A percentile compares a stretch with the other conserved stretches of the same genome.
phyloP scores from a whole-genome alignment of 805 yeast genomes.

The Starmerella stellata region DNA sequence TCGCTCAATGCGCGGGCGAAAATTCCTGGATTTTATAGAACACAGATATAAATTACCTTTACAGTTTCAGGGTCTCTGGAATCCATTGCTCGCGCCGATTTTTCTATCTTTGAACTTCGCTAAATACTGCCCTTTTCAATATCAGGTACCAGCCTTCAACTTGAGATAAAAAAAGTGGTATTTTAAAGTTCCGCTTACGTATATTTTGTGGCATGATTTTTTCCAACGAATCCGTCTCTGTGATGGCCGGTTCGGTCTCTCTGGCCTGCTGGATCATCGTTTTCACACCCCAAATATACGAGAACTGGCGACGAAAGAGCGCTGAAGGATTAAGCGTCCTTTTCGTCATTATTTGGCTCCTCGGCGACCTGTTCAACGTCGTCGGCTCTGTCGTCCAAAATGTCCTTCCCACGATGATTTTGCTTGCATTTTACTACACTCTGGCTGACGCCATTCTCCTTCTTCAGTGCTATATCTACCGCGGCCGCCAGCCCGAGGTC shows the following conservation, averaged over 20 bases:
- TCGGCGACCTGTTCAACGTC: constrained; percentile 87
- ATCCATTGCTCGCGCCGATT: too few species aligned
- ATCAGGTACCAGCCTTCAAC: too few species aligned
- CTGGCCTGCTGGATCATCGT: constrained; percentile 96
- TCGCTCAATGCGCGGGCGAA: too few species aligned
- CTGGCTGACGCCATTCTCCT: constrained; percentile 72
- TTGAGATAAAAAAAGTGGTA: too few species aligned
- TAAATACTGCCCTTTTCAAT: too few species aligned
- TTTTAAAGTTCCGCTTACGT: too few species aligned
- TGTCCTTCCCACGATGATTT: constrained; percentile 83
- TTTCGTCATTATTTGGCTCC: constrained; percentile 77
- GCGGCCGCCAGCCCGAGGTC: constrained; percentile 18
- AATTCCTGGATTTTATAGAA: too few species aligned
- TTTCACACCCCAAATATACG: constrained; percentile 91
- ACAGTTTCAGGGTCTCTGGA: too few species aligned
- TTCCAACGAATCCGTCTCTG: neutral
- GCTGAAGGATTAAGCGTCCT: constrained; percentile 78
- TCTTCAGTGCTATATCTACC: constrained; percentile 68
- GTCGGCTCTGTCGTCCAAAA: constrained; percentile 81
- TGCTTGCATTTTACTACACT: constrained; percentile 82
- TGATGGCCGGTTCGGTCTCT: constrained; percentile 46
- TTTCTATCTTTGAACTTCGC: too few species aligned
- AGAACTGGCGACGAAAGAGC: constrained; percentile 50
- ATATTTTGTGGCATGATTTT: too few species aligned
- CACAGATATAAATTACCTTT: too few species aligned